A percentile compares a stretch with the other conserved stretches of the same genome.
phyloP scores from a whole-genome alignment of 805 yeast species.

The Yamadazyma laniorum region DNA sequence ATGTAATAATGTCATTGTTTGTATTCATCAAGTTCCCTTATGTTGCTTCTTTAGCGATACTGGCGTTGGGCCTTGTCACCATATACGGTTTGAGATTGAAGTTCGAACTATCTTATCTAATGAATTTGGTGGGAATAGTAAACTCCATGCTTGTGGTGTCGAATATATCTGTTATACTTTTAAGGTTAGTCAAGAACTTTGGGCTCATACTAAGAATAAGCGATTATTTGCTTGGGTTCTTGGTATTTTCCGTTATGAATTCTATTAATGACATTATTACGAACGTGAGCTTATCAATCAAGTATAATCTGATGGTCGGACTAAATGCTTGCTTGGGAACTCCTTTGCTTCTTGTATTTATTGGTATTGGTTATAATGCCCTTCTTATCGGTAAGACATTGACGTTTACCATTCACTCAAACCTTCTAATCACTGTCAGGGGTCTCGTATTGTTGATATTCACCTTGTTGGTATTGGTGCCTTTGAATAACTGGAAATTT shows the following conservation, averaged over 20 bases:
- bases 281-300: constrained; percentile 46
- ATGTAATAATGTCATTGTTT: neutral
- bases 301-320: constrained; percentile 38
- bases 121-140: constrained; percentile 19
- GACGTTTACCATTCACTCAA: constrained; percentile 22
- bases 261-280: constrained; percentile 53
- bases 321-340: constrained; percentile 55
- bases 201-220: constrained; percentile 44
- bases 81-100: neutral
- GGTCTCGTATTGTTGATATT: constrained; percentile 24
- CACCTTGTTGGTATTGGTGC: constrained; percentile 25
- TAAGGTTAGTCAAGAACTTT: constrained; percentile 39
- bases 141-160: constrained; percentile 28
- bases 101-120: constrained; percentile 8
- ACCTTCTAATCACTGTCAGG: constrained; percentile 24
- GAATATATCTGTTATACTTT: constrained; percentile 22
- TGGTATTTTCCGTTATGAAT: constrained; percentile 49
- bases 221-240: constrained; percentile 49
- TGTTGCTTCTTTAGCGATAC: neutral
- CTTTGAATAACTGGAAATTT: constrained; percentile 33
- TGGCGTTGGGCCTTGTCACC: neutral
- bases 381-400: constrained; percentile 18
- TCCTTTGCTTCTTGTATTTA: constrained; percentile 45
- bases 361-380: constrained; percentile 53
- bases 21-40: constrained; percentile 2